phyloP scores from a whole-genome alignment of 2,329 filamentous ascomycete species.

The Aspergillus quadrilineatus region DNA sequence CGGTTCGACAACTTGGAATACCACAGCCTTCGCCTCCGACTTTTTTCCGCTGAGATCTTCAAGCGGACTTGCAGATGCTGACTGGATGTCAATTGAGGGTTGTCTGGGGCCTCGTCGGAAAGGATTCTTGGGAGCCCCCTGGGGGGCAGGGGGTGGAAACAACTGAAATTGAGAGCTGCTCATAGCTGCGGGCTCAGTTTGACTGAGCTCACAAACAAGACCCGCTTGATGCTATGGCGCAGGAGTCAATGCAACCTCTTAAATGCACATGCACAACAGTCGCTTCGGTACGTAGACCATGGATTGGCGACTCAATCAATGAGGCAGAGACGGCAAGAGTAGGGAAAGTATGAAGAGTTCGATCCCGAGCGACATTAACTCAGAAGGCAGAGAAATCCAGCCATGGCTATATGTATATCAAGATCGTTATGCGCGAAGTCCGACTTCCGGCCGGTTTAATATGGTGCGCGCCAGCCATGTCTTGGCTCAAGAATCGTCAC shows the following conservation, averaged over 20 bases:
- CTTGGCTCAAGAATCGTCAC: conserved; percentile 9
- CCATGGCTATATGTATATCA: conserved; percentile 7
- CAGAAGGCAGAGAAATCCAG: neutral
- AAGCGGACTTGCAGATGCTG: conserved; percentile 29
- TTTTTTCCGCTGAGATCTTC: conserved; percentile 32
- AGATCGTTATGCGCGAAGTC: neutral
- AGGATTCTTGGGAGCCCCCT: conserved; percentile 33
- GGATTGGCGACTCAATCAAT: neutral
- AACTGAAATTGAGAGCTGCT: conserved; percentile 39
- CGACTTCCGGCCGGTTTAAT: conserved; percentile 4
- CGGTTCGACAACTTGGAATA: conserved; percentile 40
- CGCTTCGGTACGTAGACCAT: neutral
- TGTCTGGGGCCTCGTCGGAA: conserved; percentile 33
- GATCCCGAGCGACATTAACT: neutral
- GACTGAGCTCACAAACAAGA: conserved; percentile 3
- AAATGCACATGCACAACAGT: conserved; percentile 3
- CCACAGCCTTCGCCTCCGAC: conserved; percentile 35
- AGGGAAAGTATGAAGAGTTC: neutral
- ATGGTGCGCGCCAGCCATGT: conserved; percentile 8
- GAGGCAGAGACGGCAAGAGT: neutral
- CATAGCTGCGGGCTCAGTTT: conserved; percentile 19
- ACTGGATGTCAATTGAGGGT: conserved; percentile 22
- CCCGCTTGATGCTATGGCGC: conserved; percentile 1
- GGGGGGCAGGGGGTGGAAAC: conserved; percentile 38
- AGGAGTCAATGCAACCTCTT: neutral